Percentiles rank a stretch among this genome's conserved stretches.
These are phyloP conservation scores for Pestalotiopsis sp. DNA, from an alignment of 2,329 filamentous ascomycete genomes.

Conservation along the genomic window DNA sequence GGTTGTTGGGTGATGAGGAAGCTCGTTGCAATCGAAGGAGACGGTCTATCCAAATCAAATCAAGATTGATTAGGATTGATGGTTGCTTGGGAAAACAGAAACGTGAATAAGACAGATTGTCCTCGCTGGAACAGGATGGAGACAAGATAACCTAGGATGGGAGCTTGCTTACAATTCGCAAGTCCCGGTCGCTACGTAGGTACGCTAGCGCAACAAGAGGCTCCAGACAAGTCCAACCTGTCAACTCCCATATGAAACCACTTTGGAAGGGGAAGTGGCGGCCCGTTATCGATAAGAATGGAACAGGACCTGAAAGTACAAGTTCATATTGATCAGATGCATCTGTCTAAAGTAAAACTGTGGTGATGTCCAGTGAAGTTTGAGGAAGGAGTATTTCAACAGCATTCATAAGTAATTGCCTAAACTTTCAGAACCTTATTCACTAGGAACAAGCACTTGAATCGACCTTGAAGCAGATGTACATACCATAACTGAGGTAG, in stretches of 20 bases:
- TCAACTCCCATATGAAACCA: constrained; percentile 2
- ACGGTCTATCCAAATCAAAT: neutral
- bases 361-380: no score
- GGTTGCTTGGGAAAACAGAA: neutral
- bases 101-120: neutral
- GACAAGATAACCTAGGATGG: neutral
- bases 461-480: no score
- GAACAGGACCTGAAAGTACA: neutral
- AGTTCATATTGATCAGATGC: no score
- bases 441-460: no score
- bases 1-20: constrained; percentile 8
- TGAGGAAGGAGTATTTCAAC: no score
- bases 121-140: neutral
- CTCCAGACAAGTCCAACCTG: neutral
- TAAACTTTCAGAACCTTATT: no score
- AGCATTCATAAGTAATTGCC: no score
- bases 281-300: constrained; percentile 1
- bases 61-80: neutral
- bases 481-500: no score
- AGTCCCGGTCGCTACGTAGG: neutral
- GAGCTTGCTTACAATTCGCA: neutral
- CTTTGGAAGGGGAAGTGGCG: neutral
- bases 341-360: no score
- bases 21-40: neutral
- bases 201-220: neutral